A percentile compares a stretch with the other conserved stretches of the same genome.
Evolutionary conservation across 1,139 yeast genomes (phyloP).

Genomic region (Diutina pseudorugosa): DNA sequence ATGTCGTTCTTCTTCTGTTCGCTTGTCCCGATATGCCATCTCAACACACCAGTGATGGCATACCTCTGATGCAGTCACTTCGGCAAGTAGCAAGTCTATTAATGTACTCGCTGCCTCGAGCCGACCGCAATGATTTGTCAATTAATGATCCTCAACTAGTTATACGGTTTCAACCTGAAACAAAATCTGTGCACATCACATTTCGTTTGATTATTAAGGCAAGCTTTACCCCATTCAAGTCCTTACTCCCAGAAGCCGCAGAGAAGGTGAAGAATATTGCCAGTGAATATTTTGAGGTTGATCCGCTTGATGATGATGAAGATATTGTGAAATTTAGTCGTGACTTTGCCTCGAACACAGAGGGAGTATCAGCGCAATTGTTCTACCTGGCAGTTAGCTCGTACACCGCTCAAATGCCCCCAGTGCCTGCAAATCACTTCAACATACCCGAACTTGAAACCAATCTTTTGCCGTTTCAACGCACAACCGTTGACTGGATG

Average conservation of each 20-base stretch:
- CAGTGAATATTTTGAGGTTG: neutral
- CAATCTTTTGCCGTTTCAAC: conserved; percentile 44
- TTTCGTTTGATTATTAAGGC: conserved; percentile 6
- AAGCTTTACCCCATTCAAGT: conserved; percentile 8
- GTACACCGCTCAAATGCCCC: conserved; percentile 16
- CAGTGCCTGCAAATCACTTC: conserved; percentile 11
- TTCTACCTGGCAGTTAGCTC: conserved; percentile 27
- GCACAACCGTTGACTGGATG: conserved; percentile 55
- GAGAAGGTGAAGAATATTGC: neutral
- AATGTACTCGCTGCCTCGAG: neutral
- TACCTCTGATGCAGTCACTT: neutral
- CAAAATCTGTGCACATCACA: conserved; percentile 4
- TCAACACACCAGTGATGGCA: neutral
- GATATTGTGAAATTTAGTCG: conserved; percentile 2
- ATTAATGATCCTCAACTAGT: neutral
- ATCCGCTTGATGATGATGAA: neutral
- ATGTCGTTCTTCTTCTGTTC: conserved; percentile 17
- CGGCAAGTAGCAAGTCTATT: neutral
- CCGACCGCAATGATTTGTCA: neutral
- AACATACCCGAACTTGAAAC: conserved; percentile 40
- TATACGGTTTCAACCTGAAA: conserved; percentile 5
- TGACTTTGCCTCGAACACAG: neutral
- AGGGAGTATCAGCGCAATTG: conserved; percentile 5
- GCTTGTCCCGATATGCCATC: conserved; percentile 21
- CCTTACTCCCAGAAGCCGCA: conserved; percentile 7